These are phyloP conservation scores for Zygosaccharomyces rouxii DNA, from an alignment of 805 yeast genomes.

Conservation along the genomic window DNA sequence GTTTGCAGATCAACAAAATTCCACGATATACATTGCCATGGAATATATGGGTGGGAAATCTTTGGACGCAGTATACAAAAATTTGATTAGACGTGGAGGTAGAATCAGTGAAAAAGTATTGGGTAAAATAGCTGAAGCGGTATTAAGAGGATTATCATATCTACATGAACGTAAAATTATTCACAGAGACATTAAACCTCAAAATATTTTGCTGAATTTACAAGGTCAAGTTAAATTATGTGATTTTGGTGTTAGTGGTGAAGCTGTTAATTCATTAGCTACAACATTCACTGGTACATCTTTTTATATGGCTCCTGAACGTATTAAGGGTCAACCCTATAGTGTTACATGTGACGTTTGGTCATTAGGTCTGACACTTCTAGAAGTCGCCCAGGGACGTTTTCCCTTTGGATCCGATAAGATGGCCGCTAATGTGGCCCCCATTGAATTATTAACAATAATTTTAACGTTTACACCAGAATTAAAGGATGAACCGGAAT, in stretches of 20 bases:
- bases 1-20: slow-evolving; percentile 67
- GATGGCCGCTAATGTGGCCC: slow-evolving; percentile 53
- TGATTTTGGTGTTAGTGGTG: slow-evolving; percentile 98
- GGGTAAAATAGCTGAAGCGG: slow-evolving; percentile 85
- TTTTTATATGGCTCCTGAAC: slow-evolving; percentile 97
- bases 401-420: slow-evolving; percentile 65
- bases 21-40: slow-evolving; percentile 91
- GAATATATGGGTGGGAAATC: slow-evolving; percentile 95
- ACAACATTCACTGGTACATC: slow-evolving; percentile 97
- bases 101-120: slow-evolving; percentile 89
- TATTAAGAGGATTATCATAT: slow-evolving; percentile 78
- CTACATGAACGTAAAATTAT: slow-evolving; percentile 83
- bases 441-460: slow-evolving; percentile 78
- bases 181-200: slow-evolving; percentile 95
- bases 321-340: slow-evolving; percentile 93
- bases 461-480: slow-evolving; percentile 81
- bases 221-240: slow-evolving; percentile 85
- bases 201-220: slow-evolving; percentile 73
- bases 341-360: slow-evolving; percentile 94
- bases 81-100: slow-evolving; percentile 68
- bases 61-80: slow-evolving; percentile 83
- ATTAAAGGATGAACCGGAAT: slow-evolving; percentile 69
- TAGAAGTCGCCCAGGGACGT: slow-evolving; percentile 90
- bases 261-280: slow-evolving; percentile 90
- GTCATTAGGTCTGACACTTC: slow-evolving; percentile 87